phyloP scores from a whole-genome alignment of 2,329 filamentous ascomycete genomes.

The Pyrenophora seminiperda region DNA sequence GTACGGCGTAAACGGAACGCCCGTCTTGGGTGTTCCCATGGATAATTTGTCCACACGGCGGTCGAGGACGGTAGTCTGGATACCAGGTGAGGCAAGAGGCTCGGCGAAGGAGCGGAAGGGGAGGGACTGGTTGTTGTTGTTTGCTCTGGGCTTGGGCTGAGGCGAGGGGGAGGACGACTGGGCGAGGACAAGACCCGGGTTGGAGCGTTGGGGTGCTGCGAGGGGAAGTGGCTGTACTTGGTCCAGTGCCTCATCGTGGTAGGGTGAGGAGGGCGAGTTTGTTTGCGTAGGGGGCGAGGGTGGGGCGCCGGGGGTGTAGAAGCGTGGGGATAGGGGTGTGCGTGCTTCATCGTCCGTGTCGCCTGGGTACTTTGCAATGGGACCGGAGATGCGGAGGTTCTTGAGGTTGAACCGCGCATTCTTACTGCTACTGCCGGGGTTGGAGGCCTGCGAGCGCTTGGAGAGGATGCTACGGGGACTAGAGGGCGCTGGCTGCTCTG shows the following conservation, averaged over 20 bases:
- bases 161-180: neutral
- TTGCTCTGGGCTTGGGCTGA: conserved; percentile 2
- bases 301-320: conserved; percentile 59
- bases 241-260: conserved; percentile 43
- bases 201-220: conserved; percentile 40
- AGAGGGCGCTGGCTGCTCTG: conserved; percentile 26
- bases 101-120: conserved; percentile 45
- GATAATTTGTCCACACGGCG: conserved; percentile 39
- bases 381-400: conserved; percentile 63
- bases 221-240: conserved; percentile 45
- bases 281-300: conserved; percentile 56
- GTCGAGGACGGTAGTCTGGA: conserved; percentile 54
- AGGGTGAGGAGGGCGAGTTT: conserved; percentile 40
- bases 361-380: conserved; percentile 54
- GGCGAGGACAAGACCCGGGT: conserved; percentile 17
- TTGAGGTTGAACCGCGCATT: conserved; percentile 56
- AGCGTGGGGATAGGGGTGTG: conserved; percentile 61
- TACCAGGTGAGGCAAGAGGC: conserved; percentile 36
- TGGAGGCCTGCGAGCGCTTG: conserved; percentile 45
- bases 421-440: conserved; percentile 42
- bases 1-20: conserved; percentile 72
- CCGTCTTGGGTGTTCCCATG: conserved; percentile 58
- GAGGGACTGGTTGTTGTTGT: conserved; percentile 30
- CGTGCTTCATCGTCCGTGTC: conserved; percentile 54
- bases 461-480: conserved; percentile 47